These are phyloP conservation scores for Pseudofabraea citricarpa DNA, from an alignment of 2,329 filamentous ascomycete genomes.

Conservation along the genomic window DNA sequence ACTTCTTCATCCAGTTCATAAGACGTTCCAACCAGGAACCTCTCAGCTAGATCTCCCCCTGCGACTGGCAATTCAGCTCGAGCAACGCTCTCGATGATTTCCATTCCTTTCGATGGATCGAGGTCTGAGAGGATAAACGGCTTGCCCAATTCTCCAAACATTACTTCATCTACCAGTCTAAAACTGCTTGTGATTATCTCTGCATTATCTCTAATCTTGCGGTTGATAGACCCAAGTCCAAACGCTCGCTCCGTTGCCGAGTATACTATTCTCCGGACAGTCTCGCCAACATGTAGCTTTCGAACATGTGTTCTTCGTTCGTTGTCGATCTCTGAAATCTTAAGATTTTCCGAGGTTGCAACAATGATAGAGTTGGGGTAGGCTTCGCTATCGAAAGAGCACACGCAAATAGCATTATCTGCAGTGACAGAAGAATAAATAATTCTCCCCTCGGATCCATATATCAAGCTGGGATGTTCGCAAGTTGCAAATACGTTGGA, in stretches of 20 bases:
- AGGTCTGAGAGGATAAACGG: constrained; percentile 58
- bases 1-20: constrained; percentile 53
- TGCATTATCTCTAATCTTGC: constrained; percentile 63
- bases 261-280: constrained; percentile 82
- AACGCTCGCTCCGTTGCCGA: constrained; percentile 75
- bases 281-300: constrained; percentile 72
- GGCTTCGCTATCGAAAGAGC: constrained; percentile 74
- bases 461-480: constrained; percentile 91
- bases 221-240: constrained; percentile 78
- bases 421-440: constrained; percentile 93
- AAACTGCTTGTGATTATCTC: constrained; percentile 80
- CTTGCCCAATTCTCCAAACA: constrained; percentile 72
- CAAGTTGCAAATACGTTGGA: constrained; percentile 89
- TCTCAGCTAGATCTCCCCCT: constrained; percentile 56
- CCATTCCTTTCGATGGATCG: constrained; percentile 41
- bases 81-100: constrained; percentile 82
- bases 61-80: constrained; percentile 65
- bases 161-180: constrained; percentile 83
- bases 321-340: constrained; percentile 75
- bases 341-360: constrained; percentile 70
- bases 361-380: constrained; percentile 80
- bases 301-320: constrained; percentile 87
- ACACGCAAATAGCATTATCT: constrained; percentile 76
- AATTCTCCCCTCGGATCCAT: constrained; percentile 79
- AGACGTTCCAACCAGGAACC: constrained; percentile 89